Base-by-base conservation (phyloP, 2,329 filamentous ascomycete genomes). In the Fusarium sublunatum region DNA sequence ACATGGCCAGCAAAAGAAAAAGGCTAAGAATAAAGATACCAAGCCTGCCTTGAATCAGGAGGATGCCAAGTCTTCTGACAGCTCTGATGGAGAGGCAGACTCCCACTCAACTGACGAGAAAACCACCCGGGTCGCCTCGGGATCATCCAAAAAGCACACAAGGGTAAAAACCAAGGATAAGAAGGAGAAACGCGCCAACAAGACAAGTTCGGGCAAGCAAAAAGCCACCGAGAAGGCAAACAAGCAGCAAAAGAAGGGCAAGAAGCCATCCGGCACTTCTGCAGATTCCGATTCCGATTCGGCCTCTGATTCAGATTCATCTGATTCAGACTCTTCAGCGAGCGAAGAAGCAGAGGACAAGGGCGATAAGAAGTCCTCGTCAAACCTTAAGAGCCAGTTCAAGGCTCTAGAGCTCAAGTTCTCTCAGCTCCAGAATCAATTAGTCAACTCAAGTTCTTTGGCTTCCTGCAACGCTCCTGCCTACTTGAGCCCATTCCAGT, bases 371-470 rank as follows among this genome's bases (percentile, higher is more conserved):
- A 51, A 45, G 25, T 42, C 45, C 1, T 24, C 36, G 19, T 28
- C 65, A 11, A 64, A 67, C 6, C 59, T 78, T 19, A 58, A 70
- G 44, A 53, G 60, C 7, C 74, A 77, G 6, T 58, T 76, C 15
- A 65, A 71, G 22, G 55, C 70, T n/a, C 65, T 77, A 44, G 64
- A 70, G 36, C 61, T 71, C 12, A 71, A 72, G 22, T 40, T 74
- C 8, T 50, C 65, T 6, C 68, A 70, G 26, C 64, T 74, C 6
- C 70, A 71, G 40, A 53, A 54, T 12, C 69, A 71, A 43, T 38
- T 71, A 24, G 9, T 54, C 13, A 45, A 53, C 36, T 25, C 58
- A 22, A 53, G 29, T 32, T 32, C 44, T 4, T 31, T 43, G n/a
- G 11, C 48, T 31, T 29, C 48, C 7, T 58, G 47, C 24, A 13